Conservation (phyloP, 768 basidiomycete species). For the Suillus paluster region DNA sequence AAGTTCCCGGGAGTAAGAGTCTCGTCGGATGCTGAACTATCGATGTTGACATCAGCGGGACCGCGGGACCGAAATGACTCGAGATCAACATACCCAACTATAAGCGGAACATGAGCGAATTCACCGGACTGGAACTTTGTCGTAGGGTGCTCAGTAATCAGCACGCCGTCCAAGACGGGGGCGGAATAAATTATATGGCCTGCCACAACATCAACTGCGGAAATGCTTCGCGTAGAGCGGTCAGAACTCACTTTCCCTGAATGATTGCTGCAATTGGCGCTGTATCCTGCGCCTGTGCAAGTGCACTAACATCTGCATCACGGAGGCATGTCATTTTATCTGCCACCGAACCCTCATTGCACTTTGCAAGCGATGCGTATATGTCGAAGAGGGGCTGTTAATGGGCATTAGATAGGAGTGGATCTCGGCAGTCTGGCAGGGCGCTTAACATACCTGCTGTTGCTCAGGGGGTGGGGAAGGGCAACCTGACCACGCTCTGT, state of each 20-base stretch:
- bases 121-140: conserved; percentile 46
- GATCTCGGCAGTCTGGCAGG: neutral
- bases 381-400: conserved; percentile 56
- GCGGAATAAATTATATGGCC: conserved; percentile 51
- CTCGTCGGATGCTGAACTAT: conserved; percentile 63
- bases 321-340: conserved; percentile 54
- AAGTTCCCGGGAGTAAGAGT: conserved; percentile 48
- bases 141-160: conserved; percentile 56
- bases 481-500: conserved; percentile 62
- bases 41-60: neutral
- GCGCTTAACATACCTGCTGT: conserved; percentile 46
- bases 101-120: conserved; percentile 55
- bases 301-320: conserved; percentile 52
- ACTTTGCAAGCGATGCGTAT: conserved; percentile 56
- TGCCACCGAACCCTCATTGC: conserved; percentile 41
- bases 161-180: conserved; percentile 60
- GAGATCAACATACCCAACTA: conserved; percentile 54
- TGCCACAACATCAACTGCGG: conserved; percentile 19
- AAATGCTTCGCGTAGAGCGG: neutral
- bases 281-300: conserved; percentile 60
- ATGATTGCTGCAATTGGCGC: too few relatives aligned
- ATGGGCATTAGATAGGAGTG: neutral
- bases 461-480: conserved; percentile 57
- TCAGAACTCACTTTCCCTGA: conserved; percentile 42
- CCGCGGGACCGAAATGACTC: conserved; percentile 1